Percentiles rank a stretch among this genome's conserved stretches.
phyloP scores from a whole-genome alignment of 2,329 filamentous ascomycete species.

The Phaeosphaeria sp. region DNA sequence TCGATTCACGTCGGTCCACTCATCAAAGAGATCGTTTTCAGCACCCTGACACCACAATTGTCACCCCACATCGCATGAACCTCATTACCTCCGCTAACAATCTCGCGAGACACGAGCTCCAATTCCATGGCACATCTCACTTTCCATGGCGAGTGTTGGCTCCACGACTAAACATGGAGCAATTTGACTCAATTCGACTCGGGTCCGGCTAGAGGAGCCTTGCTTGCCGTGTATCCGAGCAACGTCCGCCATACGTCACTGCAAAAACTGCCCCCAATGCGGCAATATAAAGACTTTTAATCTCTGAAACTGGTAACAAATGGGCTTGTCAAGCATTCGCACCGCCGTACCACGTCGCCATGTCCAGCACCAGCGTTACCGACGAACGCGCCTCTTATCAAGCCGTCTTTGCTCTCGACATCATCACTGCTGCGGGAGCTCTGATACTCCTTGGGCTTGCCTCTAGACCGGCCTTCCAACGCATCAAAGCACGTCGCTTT shows the following conservation, averaged over 20 bases:
- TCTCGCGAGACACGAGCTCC: not conserved
- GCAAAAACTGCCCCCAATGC: not conserved
- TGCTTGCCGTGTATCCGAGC: not conserved
- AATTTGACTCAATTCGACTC: not conserved
- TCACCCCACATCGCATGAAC: not conserved
- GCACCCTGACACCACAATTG: not conserved
- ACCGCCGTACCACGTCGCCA: not conserved
- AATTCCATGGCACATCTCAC: not conserved
- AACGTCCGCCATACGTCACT: not conserved
- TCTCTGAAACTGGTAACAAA: not conserved
- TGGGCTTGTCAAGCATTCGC: not conserved
- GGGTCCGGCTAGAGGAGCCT: not conserved
- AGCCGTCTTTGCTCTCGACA: slow-evolving; percentile 11
- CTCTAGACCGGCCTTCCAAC: slow-evolving; percentile 5
- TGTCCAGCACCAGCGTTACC: slow-evolving; percentile 8
- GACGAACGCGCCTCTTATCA: slow-evolving; percentile 4
- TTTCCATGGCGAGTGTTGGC: not conserved
- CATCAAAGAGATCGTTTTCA: not conserved
- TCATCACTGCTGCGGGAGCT: slow-evolving; percentile 1
- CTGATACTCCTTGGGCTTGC: slow-evolving; percentile 5
- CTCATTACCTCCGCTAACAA: not conserved
- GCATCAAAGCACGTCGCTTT: slow-evolving; percentile 4
- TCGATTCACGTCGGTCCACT: not conserved
- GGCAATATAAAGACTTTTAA: not conserved
- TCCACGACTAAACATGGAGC: not conserved